Conservation (phyloP, 768 basidiomycete species). For the Zangia roseola region DNA sequence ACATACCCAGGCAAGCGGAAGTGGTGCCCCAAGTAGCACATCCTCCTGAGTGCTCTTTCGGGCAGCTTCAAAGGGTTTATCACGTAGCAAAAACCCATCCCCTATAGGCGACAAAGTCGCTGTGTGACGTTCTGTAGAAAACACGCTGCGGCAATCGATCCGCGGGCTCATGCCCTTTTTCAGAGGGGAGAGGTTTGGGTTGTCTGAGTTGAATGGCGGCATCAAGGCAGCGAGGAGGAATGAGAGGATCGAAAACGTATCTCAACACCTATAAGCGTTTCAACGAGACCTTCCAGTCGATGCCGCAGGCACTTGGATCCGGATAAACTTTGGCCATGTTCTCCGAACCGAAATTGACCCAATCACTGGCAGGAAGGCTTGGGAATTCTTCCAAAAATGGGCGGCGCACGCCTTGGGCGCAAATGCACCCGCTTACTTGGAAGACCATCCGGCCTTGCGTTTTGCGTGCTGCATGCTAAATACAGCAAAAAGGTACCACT, state of each 20-base stretch:
- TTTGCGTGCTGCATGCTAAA: no score
- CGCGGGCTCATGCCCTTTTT: constrained; percentile 15
- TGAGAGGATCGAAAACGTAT: not conserved
- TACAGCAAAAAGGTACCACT: no score
- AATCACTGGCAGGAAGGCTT: no score
- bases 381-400: no score
- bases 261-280: constrained; percentile 5
- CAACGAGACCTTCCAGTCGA: no score
- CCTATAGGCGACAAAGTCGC: not conserved
- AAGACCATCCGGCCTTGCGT: no score
- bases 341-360: no score
- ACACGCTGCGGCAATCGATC: constrained; percentile 22
- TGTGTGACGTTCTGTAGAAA: constrained; percentile 5
- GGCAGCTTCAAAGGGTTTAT: constrained; percentile 1
- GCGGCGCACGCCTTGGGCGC: no score
- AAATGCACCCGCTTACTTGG: no score
- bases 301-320: no score
- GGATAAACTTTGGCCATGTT: not conserved
- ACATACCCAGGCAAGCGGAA: constrained; percentile 29
- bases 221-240: constrained; percentile 13
- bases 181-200: constrained; percentile 14
- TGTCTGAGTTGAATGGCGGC: constrained; percentile 12
- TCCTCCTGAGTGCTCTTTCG: constrained; percentile 14
- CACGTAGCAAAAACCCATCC: not conserved
- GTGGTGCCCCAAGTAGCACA: constrained; percentile 20